phyloP scores from a whole-genome alignment of 345 rosid genomes.

The Streptanthus diversifolius region DNA sequence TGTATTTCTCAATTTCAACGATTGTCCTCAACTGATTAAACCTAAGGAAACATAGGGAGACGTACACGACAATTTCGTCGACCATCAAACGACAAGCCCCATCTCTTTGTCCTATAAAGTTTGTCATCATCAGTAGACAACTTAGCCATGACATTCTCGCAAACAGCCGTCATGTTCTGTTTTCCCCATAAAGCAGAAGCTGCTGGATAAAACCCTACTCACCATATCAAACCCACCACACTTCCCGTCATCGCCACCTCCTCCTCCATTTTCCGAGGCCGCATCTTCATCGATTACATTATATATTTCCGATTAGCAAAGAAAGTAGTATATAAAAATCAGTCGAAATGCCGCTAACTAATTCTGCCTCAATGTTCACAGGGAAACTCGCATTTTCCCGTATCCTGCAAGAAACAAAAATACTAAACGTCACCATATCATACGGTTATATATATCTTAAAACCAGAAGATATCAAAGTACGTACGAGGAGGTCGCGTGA shows the following conservation, averaged over 20 bases:
- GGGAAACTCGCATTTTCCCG: constrained; percentile 53
- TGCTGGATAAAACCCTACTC: constrained; percentile 22
- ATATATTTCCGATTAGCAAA: background rate
- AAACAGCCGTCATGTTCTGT: constrained; percentile 26
- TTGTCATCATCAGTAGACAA: background rate
- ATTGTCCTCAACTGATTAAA: background rate
- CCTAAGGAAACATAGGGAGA: constrained; percentile 15
- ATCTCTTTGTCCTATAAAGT: background rate
- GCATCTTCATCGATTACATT: constrained; percentile 12
- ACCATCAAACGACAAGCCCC: constrained; percentile 15
- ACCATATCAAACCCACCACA: background rate
- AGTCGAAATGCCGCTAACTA: background rate
- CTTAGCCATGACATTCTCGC: constrained; percentile 16
- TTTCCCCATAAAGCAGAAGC: constrained; percentile 23
- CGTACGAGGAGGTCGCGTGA: constrained; percentile 67
- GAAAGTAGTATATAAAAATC: background rate
- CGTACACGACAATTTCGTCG: constrained; percentile 24
- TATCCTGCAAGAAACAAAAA: constrained; percentile 33
- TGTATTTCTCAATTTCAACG: background rate
- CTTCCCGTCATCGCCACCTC: constrained; percentile 12
- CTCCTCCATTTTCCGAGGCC: background rate
- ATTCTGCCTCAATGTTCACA: constrained; percentile 34
- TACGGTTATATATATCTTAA: background rate
- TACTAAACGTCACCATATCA: background rate
- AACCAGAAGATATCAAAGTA: background rate